Evolutionary conservation across 176 grass and related monocot species (phyloP).

Genomic region (Pharus latifolius): DNA sequence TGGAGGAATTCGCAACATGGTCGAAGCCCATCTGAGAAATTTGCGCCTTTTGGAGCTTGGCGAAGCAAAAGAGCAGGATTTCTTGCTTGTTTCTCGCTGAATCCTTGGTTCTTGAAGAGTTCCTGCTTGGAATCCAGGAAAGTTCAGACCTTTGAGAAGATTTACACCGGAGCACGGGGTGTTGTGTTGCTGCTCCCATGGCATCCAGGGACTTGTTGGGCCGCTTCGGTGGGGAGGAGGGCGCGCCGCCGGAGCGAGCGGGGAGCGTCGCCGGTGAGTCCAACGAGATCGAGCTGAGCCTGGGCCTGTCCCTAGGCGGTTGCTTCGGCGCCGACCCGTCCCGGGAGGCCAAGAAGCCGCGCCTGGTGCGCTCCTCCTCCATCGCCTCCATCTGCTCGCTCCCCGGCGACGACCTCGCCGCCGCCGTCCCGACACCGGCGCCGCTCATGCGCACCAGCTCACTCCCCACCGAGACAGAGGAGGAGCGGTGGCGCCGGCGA

Average conservation of each 20-base stretch:
- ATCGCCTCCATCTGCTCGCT: slow-evolving; percentile 51
- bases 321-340: slow-evolving; percentile 56
- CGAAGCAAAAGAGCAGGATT: neutral
- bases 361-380: slow-evolving; percentile 58
- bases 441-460: slow-evolving; percentile 62
- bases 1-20: neutral
- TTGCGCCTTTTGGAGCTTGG: neutral
- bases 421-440: neutral
- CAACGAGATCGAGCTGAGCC: slow-evolving; percentile 65
- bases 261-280: slow-evolving; percentile 4
- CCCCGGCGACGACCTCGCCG: slow-evolving; percentile 23
- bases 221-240: slow-evolving; percentile 31
- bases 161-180: neutral
- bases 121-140: neutral
- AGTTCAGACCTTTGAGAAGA: neutral
- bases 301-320: slow-evolving; percentile 74
- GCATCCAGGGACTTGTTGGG: slow-evolving; percentile 58
- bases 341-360: slow-evolving; percentile 36
- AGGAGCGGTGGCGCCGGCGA: slow-evolving; percentile 46
- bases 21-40: neutral
- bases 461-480: slow-evolving; percentile 56
- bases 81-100: neutral
- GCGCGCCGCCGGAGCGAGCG: neutral
- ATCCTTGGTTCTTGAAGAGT: neutral
- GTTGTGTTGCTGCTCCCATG: neutral